Percentiles rank a stretch among this genome's conserved stretches.
phyloP scores from a whole-genome alignment of 2,329 filamentous ascomycete species.

The Penicillium sp. region DNA sequence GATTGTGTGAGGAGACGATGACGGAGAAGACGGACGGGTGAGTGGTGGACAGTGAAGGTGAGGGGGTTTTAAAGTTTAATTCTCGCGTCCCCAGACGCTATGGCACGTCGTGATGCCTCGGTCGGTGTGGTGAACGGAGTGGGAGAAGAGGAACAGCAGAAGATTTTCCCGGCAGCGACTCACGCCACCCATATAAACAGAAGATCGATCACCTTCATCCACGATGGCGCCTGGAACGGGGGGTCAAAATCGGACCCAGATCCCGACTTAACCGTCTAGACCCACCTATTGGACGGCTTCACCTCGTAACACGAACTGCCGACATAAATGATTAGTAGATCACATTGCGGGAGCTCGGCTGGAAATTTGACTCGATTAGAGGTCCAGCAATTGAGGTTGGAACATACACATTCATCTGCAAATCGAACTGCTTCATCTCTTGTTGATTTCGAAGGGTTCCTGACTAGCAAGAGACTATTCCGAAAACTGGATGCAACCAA shows the following conservation, averaged over 20 bases:
- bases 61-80: not conserved
- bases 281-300: constrained; percentile 24
- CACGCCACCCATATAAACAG: constrained; percentile 13
- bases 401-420: not conserved
- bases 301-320: constrained; percentile 15
- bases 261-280: constrained; percentile 28
- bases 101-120: not conserved
- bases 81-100: not conserved
- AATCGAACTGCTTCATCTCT: not conserved
- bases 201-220: constrained; percentile 3
- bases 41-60: not conserved
- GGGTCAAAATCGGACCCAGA: constrained; percentile 12
- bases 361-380: not conserved
- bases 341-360: not conserved
- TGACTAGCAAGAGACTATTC: not conserved
- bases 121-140: not conserved
- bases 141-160: not conserved
- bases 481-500: not conserved
- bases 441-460: not conserved
- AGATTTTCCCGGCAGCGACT: constrained; percentile 1
- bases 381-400: not conserved
- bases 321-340: not conserved
- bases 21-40: not conserved
- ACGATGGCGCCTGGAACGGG: constrained; percentile 11
- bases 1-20: not conserved